Percentiles rank a stretch among this genome's conserved stretches.
These are phyloP conservation scores for Mortierella claussenii DNA, from an alignment of 192 early-diverging fungal species.

Conservation along the genomic window DNA sequence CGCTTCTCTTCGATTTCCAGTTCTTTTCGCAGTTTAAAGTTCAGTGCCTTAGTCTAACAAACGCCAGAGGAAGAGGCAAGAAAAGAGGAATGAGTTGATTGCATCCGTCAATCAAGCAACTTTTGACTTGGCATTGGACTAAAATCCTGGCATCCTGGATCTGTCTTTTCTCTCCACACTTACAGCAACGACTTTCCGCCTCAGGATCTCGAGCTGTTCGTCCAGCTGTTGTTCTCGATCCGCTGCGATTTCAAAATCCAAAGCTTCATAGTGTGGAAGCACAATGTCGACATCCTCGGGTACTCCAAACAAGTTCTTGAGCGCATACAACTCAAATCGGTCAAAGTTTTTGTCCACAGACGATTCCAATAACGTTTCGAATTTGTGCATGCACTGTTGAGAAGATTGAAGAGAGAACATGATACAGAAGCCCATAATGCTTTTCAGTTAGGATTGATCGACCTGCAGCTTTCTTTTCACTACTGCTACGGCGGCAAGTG, in stretches of 20 bases:
- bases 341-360: constrained; percentile 87
- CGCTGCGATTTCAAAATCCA: constrained; percentile 43
- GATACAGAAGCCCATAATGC: not conserved
- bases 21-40: constrained; percentile 51
- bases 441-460: no score
- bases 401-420: not conserved
- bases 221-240: constrained; percentile 52
- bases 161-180: not conserved
- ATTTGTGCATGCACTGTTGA: constrained; percentile 72
- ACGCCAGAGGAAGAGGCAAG: not conserved
- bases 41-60: constrained; percentile 54
- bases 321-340: constrained; percentile 80
- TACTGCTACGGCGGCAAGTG: not conserved
- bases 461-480: not conserved
- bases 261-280: constrained; percentile 65
- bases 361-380: constrained; percentile 81
- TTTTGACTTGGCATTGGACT: no score
- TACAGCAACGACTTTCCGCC: constrained; percentile 51
- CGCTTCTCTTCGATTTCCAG: constrained; percentile 27
- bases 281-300: constrained; percentile 64
- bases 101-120: no score
- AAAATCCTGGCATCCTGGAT: no score
- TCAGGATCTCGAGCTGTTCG: constrained; percentile 48
- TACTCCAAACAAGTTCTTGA: constrained; percentile 79
- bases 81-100: not conserved